Base-by-base conservation (phyloP, 768 basidiomycete species). In the Pleurotus tuoliensis region DNA sequence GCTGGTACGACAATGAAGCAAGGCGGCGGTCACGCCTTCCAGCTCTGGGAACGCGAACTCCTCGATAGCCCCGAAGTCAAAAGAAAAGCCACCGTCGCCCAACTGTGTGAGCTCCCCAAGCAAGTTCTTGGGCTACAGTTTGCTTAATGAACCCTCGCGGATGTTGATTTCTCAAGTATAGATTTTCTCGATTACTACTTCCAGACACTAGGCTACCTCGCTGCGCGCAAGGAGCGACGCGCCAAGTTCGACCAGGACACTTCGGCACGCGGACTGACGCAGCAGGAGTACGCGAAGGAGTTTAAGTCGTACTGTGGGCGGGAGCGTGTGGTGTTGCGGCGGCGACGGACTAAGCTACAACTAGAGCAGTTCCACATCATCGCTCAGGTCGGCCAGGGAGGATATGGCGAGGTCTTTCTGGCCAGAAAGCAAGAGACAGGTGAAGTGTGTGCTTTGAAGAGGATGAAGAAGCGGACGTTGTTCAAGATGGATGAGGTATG, bases 101-200 rank as follows among this genome's bases (percentile, higher is more conserved):
- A 99, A 67, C 83, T 99, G 46, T 99, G 94, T 95, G 67, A 65
- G 87, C 78, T 30, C 34, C 40, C 30, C 30, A 34, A 34, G 30
- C 30, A 9, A 34, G 30, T 11, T 34, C 30, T 34, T 34, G 30
- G 30, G 30, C 30, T 34, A 34, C 8, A 34, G 30, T 34, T 34
- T 11, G 30, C 30, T 34, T 11, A 34, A 34, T 34, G 30, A 9
- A 34, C 11, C 30, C 30, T 34, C 30, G 30, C 30, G 30, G 30
- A 34, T 34, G 30, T 34, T 34, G 30, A 34, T 34, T 34, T 34
- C 30, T 34, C 30, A 34, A 55, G 45, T 55, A 34, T 61, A 95
- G 94, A 92, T 76, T 98, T 98, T 74, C 82, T 97, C 50, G 96
- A 98, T 71, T 98, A 99, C 69, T 99, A 99, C 75, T 99, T 99